These are phyloP conservation scores for Luzula sylvatica DNA, from an alignment of 176 grass and related monocot species.

Conservation along the genomic window DNA sequence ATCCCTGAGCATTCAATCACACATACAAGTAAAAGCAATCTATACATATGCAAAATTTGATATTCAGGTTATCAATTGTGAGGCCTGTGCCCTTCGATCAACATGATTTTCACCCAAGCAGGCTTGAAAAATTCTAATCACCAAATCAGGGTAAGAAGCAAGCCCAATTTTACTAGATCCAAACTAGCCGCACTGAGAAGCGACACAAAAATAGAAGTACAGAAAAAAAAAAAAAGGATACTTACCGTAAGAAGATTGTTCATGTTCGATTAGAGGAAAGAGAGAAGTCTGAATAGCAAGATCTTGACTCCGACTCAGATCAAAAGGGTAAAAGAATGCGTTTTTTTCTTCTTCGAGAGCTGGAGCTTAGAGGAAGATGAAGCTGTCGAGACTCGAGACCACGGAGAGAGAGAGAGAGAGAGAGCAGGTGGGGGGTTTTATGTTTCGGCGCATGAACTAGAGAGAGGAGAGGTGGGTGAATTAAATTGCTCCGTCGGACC, in stretches of 20 bases:
- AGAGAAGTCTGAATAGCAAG: background rate
- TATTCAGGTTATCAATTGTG: background rate
- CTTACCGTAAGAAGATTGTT: conserved; percentile 66
- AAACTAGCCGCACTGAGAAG: background rate
- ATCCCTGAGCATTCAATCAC: too few relatives aligned
- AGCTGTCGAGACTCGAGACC: background rate
- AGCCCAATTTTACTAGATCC: background rate
- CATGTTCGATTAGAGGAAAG: conserved; percentile 28
- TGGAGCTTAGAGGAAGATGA: background rate
- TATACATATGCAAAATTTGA: background rate
- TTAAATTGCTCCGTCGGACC: conserved; percentile 23
- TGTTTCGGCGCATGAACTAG: conserved; percentile 6
- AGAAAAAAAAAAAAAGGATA: background rate
- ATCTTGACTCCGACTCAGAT: background rate
- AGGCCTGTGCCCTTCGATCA: background rate
- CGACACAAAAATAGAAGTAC: background rate
- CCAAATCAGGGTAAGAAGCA: background rate
- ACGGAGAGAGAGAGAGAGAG: conserved; percentile 22
- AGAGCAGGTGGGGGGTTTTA: conserved; percentile 3
- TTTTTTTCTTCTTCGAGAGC: background rate
- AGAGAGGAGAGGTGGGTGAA: background rate
- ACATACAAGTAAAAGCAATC: background rate
- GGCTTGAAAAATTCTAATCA: background rate
- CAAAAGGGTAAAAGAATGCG: background rate
- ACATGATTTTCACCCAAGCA: background rate